These are phyloP conservation scores for Pyrenopolyporus hunteri DNA, from an alignment of 495 filamentous ascomycete species.

Conservation along the genomic window DNA sequence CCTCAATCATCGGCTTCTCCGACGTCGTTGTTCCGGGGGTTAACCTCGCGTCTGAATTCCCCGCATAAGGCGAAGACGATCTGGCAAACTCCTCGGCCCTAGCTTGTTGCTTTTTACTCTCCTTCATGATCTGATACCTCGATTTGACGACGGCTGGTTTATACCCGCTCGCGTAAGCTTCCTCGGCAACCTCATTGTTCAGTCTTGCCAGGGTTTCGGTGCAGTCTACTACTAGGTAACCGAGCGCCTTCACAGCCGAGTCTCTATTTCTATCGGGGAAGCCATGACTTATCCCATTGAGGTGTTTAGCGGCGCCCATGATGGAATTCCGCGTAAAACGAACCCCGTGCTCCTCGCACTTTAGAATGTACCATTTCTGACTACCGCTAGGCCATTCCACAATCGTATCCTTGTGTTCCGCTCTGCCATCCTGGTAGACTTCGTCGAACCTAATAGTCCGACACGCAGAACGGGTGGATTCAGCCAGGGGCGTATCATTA, in stretches of 20 bases:
- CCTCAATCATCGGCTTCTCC: not conserved
- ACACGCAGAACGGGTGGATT: not conserved
- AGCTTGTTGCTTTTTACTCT: not conserved
- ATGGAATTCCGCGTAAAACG: slow-evolving; percentile 51
- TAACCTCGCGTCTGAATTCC: not conserved
- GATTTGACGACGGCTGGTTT: slow-evolving; percentile 39
- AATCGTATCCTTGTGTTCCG: slow-evolving; percentile 50
- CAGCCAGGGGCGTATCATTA: not conserved
- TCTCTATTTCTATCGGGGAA: slow-evolving; percentile 42
- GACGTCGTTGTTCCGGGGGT: not conserved
- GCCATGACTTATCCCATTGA: slow-evolving; percentile 46
- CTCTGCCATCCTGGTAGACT: slow-evolving; percentile 46
- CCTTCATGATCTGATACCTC: slow-evolving; percentile 3
- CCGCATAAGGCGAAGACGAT: not conserved
- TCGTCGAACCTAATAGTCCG: slow-evolving; percentile 48
- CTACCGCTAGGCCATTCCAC: slow-evolving; percentile 44
- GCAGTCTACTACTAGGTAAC: slow-evolving; percentile 47
- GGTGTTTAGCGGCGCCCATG: slow-evolving; percentile 51
- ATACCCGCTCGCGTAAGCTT: slow-evolving; percentile 42
- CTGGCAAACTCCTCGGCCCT: not conserved
- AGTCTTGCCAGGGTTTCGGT: slow-evolving; percentile 23
- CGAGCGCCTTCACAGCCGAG: slow-evolving; percentile 43
- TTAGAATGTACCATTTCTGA: slow-evolving; percentile 48
- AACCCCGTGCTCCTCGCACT: slow-evolving; percentile 50
- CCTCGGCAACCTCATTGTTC: slow-evolving; percentile 46